Evolutionary conservation across 2,329 filamentous ascomycete genomes (phyloP).

Genomic region (Ophiostoma novo-ulmi): DNA sequence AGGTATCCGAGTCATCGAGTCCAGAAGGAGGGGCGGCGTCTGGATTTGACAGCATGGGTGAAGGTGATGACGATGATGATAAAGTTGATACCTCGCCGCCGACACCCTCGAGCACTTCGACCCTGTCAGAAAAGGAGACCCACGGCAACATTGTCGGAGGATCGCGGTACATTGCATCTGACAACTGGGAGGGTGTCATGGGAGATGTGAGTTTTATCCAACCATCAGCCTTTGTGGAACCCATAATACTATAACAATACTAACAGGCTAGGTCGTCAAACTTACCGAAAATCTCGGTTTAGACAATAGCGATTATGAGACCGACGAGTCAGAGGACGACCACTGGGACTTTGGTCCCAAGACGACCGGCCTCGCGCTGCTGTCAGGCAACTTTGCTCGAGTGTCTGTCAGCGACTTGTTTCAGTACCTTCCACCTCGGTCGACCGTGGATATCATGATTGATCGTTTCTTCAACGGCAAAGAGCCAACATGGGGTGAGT

Average conservation of each 20-base stretch:
- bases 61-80: conserved; percentile 4
- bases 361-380: conserved; percentile 27
- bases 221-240: neutral
- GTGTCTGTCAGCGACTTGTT: conserved; percentile 25
- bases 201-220: conserved; percentile 22
- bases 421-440: conserved; percentile 28
- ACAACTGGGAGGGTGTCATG: conserved; percentile 33
- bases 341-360: conserved; percentile 18
- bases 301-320: neutral
- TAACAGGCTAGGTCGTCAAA: conserved; percentile 17
- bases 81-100: neutral
- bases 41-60: neutral
- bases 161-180: conserved; percentile 31
- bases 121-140: neutral
- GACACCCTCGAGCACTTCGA: neutral
- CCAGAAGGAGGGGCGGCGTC: neutral
- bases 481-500: conserved; percentile 27
- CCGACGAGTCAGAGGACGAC: conserved; percentile 19
- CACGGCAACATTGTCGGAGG: conserved; percentile 25
- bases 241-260: neutral
- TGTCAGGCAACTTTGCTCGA: conserved; percentile 27
- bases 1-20: neutral
- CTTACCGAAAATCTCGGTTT: conserved; percentile 24
- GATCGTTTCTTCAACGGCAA: conserved; percentile 31
- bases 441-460: conserved; percentile 29